Percentiles rank a stretch among this genome's conserved stretches.
Evolutionary conservation across 2,329 filamentous ascomycete genomes (phyloP).

Genomic region (Arthrocladium fulminans): DNA sequence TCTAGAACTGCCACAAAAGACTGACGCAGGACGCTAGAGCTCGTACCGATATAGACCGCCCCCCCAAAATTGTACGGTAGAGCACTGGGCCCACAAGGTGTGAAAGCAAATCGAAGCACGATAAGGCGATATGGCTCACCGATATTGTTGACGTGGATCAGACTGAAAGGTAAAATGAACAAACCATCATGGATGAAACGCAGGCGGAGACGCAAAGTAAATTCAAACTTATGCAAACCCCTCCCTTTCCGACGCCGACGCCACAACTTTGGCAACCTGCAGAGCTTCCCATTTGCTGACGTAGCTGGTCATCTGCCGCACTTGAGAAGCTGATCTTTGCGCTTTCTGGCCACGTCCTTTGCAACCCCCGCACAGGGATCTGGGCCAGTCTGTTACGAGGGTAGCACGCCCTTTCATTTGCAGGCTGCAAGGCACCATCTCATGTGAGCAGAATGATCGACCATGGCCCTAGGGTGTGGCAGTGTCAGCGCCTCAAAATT

Average conservation of each 20-base stretch:
- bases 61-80: too few relatives aligned
- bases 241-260: background rate
- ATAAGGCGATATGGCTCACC: too few relatives aligned
- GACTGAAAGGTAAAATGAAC: background rate
- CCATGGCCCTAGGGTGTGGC: background rate
- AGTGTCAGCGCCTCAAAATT: too few relatives aligned
- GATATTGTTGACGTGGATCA: too few relatives aligned
- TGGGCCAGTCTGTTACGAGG: background rate
- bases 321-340: background rate
- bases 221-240: constrained; percentile 6
- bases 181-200: constrained; percentile 4
- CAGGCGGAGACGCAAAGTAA: background rate
- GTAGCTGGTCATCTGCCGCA: constrained; percentile 7
- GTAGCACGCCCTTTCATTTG: background rate
- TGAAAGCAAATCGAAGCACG: too few relatives aligned
- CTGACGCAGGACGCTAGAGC: too few relatives aligned
- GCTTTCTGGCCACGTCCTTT: background rate
- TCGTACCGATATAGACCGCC: too few relatives aligned
- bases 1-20: too few relatives aligned
- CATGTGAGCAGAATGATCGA: background rate
- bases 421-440: background rate
- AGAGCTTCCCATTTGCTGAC: constrained; percentile 5
- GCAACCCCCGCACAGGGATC: background rate
- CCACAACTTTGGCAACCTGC: background rate
- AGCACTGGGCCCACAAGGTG: too few relatives aligned